Conservation (phyloP, 371 early-diverging fungal species). For the Thermomucor indicae-seudaticae region DNA sequence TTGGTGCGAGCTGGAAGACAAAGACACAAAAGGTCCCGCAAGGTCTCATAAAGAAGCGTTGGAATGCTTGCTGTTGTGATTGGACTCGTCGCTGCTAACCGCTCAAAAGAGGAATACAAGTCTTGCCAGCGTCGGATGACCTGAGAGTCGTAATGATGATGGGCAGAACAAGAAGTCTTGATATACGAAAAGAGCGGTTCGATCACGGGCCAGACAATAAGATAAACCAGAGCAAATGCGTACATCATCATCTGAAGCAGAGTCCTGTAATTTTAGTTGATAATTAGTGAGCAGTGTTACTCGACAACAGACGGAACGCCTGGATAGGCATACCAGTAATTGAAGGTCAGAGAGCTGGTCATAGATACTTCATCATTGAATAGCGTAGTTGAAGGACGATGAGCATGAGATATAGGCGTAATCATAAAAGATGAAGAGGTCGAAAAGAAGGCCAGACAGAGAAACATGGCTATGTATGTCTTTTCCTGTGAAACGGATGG, state of each 20-base stretch:
- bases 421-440: slow-evolving; percentile 20
- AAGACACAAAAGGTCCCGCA: too few species aligned
- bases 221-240: slow-evolving; percentile 21
- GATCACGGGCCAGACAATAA: slow-evolving; percentile 20
- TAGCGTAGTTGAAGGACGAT: too few species aligned
- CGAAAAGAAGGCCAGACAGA: slow-evolving; percentile 36
- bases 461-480: slow-evolving; percentile 29
- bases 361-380: too few species aligned
- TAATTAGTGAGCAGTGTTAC: not conserved
- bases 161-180: slow-evolving; percentile 12
- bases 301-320: not conserved
- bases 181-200: slow-evolving; percentile 20
- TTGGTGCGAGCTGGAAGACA: too few species aligned
- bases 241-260: slow-evolving; percentile 16
- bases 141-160: slow-evolving; percentile 33
- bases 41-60: too few species aligned
- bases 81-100: too few species aligned
- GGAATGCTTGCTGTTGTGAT: too few species aligned
- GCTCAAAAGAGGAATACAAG: too few species aligned
- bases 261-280: not conserved
- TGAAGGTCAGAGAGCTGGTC: too few species aligned
- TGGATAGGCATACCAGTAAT: slow-evolving; percentile 1
- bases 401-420: too few species aligned
- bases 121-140: too few species aligned
- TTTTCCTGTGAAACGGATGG: not conserved